phyloP scores from a whole-genome alignment of 805 yeast genomes.

The Sungouiella thailandica region DNA sequence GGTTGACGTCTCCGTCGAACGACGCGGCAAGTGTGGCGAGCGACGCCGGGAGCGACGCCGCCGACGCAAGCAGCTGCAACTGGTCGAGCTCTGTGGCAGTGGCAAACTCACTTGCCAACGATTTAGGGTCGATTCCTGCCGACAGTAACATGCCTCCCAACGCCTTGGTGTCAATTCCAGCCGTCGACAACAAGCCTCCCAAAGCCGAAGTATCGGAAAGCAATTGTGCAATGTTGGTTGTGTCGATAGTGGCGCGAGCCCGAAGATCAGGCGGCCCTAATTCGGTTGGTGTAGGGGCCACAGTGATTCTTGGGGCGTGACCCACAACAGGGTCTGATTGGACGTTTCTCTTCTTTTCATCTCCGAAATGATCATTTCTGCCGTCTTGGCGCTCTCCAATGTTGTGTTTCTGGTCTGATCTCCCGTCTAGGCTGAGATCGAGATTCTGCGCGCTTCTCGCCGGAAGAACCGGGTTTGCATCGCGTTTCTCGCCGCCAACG shows the following conservation, averaged over 20 bases:
- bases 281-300: neutral
- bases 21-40: slow-evolving; percentile 12
- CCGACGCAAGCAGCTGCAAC: slow-evolving; percentile 7
- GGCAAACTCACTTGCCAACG: neutral
- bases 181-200: neutral
- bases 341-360: too few relatives aligned
- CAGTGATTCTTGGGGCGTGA: too few relatives aligned
- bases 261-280: neutral
- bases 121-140: neutral
- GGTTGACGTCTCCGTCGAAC: slow-evolving; percentile 12
- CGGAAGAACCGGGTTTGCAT: neutral
- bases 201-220: neutral
- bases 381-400: too few relatives aligned
- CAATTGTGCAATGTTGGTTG: neutral
- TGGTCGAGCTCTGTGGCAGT: neutral
- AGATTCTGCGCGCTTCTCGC: too few relatives aligned
- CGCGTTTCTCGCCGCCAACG: neutral
- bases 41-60: slow-evolving; percentile 12
- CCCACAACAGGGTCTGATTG: too few relatives aligned
- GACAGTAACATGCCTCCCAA: neutral
- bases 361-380: too few relatives aligned
- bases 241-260: neutral
- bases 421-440: neutral
- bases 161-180: neutral
- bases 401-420: too few relatives aligned